Conservation (phyloP, 2,329 filamentous ascomycete genomes). For the Fusarium tjaetaba region DNA sequence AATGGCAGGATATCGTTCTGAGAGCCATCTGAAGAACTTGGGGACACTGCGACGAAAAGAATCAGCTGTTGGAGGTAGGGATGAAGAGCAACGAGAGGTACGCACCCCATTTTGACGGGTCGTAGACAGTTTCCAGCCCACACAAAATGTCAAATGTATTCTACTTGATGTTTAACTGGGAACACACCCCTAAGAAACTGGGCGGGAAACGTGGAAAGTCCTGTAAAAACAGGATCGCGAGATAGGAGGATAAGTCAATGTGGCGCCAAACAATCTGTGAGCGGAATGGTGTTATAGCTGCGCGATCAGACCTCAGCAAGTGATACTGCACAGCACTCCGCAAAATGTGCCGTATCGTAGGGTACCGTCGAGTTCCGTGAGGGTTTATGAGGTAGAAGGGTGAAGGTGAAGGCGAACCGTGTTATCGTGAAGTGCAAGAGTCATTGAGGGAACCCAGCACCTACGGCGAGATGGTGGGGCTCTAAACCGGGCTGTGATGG, state of each 20-base stretch:
- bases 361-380: constrained; percentile 5
- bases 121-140: constrained; percentile 38
- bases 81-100: background rate
- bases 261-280: constrained; percentile 8
- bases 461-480: constrained; percentile 27
- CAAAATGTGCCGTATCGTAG: constrained; percentile 6
- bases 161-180: constrained; percentile 8
- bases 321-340: constrained; percentile 9
- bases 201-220: constrained; percentile 37
- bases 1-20: constrained; percentile 97
- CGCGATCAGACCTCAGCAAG: background rate
- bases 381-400: constrained; percentile 3
- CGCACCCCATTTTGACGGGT: constrained; percentile 46
- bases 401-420: constrained; percentile 30
- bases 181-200: constrained; percentile 20
- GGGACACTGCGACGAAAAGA: constrained; percentile 63
- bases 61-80: constrained; percentile 18
- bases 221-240: constrained; percentile 30
- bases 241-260: constrained; percentile 25
- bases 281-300: constrained; percentile 10
- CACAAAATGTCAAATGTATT: constrained; percentile 14
- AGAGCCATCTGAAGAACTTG: constrained; percentile 99
- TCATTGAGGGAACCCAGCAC: constrained; percentile 35
- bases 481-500: constrained; percentile 18
- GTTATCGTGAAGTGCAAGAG: constrained; percentile 38